These are phyloP conservation scores for Saccharomyces hybrid DNA, from an alignment of 1,139 yeast species.

Conservation along the genomic window DNA sequence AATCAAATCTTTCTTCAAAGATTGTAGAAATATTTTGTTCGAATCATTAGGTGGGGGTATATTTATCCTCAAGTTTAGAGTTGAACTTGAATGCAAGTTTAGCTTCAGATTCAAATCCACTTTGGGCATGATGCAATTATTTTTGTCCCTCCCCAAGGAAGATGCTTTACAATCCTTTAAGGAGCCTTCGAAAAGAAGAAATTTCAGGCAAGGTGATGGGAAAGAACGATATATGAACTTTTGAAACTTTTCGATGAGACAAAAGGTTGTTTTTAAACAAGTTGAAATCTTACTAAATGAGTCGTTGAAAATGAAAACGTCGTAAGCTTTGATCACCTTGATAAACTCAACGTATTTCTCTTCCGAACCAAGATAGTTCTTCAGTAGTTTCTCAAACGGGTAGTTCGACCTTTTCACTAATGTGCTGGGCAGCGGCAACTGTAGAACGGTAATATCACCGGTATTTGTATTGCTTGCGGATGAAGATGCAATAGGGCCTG, in stretches of 20 bases:
- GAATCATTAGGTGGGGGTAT: slow-evolving; percentile 14
- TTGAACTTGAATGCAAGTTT: not conserved
- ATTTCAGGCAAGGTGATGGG: not conserved
- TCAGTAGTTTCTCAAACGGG: slow-evolving; percentile 39
- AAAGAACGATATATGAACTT: slow-evolving; percentile 13
- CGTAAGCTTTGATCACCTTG: slow-evolving; percentile 14
- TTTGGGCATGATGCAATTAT: not conserved
- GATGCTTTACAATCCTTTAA: not conserved
- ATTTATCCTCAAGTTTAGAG: slow-evolving; percentile 20
- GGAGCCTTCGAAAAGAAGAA: not conserved
- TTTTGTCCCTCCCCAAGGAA: not conserved
- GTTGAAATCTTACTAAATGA: slow-evolving; percentile 20
- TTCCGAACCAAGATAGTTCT: slow-evolving; percentile 24
- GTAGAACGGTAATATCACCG: not conserved
- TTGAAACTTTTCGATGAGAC: slow-evolving; percentile 21
- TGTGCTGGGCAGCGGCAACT: slow-evolving; percentile 49
- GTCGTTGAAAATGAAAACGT: slow-evolving; percentile 26
- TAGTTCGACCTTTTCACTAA: slow-evolving; percentile 57
- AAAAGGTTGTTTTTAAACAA: slow-evolving; percentile 21
- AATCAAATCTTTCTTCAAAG: slow-evolving; percentile 34
- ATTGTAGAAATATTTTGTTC: slow-evolving; percentile 30
- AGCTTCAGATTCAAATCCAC: not conserved
- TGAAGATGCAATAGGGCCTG: not conserved
- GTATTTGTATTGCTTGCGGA: not conserved
- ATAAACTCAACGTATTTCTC: slow-evolving; percentile 31